These are phyloP conservation scores for Eugenia klotzschiana DNA, from an alignment of 441 rosid genomes.

Conservation along the genomic window DNA sequence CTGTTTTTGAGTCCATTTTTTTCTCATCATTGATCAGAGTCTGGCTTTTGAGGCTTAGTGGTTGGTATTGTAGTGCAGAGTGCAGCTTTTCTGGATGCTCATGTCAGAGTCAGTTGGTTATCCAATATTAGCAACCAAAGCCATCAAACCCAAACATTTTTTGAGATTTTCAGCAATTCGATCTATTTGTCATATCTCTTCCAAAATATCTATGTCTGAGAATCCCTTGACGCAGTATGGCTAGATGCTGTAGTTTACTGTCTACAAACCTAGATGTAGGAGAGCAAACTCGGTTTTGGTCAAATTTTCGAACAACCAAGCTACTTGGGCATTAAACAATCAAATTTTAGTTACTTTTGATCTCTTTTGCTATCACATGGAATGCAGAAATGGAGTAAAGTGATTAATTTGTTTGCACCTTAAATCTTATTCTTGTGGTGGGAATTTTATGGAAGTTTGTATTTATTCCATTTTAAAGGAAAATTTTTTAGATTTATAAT, in stretches of 20 bases:
- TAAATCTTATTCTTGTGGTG: not conserved
- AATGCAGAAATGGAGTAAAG: not conserved
- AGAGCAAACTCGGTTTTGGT: not conserved
- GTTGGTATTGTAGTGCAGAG: not conserved
- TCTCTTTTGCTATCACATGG: not conserved
- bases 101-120: not conserved
- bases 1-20: not conserved
- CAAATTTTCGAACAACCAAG: not conserved
- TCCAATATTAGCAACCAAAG: not conserved
- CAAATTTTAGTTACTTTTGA: not conserved
- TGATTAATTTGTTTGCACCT: not conserved
- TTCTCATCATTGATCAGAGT: not conserved
- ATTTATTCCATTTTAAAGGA: not conserved
- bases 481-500: not conserved
- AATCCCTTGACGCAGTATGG: not conserved
- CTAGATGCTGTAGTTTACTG: not conserved
- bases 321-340: not conserved
- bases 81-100: not conserved
- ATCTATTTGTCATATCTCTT: not conserved
- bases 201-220: not conserved
- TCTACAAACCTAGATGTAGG: not conserved
- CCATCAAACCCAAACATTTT: not conserved
- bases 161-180: not conserved
- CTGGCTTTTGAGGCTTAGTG: not conserved
- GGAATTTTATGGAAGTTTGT: not conserved